Evolutionary conservation across 1,139 yeast genomes (phyloP), one percentile per base, ranked within the genome.

Genomic region (Debaryomycetaceae sp.): DNA sequence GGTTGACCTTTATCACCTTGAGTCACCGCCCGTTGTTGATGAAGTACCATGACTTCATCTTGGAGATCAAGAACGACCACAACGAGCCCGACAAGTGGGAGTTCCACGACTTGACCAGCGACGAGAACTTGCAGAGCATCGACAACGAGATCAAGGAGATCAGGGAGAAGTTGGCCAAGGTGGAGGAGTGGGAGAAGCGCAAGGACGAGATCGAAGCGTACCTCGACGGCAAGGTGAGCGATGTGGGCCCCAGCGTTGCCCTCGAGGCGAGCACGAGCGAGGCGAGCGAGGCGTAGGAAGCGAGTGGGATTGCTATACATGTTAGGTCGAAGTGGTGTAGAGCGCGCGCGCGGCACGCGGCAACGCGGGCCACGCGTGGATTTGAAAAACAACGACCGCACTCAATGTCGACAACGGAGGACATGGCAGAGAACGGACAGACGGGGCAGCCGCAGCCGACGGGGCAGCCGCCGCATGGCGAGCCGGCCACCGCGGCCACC

Each of bases 1-100:
- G 78, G 28, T 83, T 86, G 50, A 83, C 95, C 1, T 76, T 84
- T 41, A 75, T 89, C 36, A 86, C 96, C 1, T 75, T 89, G 39
- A 78, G 89, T 29, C 96, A 88, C 54, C 74, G 96, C 33, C 94
- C 95, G 22, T 70, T 86, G 34, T 66, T 89, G 50, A 75, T 85
- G 62, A 83, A 85, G 53, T 88, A 86, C 53, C 97, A 89, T 56
- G 89, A 82, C 45, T 65, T 72, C 37, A 69, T 83, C 28, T 60
- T 88, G 35, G 89, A 86, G 36, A 73, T 82, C 22, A 72, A 76
- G 29, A 71, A 70, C 30, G 61, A 71, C 34, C 71, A 76, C 12
- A 52, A 42, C 46, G 56, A 51, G 17, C 42, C 51, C 5, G 43
- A 40, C n/a, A 49, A 48, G 24, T 72, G 69, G 67, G 55, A 57